Conservation (phyloP, 2,329 filamentous ascomycete species). For the Arthrobotrys sinensis region DNA sequence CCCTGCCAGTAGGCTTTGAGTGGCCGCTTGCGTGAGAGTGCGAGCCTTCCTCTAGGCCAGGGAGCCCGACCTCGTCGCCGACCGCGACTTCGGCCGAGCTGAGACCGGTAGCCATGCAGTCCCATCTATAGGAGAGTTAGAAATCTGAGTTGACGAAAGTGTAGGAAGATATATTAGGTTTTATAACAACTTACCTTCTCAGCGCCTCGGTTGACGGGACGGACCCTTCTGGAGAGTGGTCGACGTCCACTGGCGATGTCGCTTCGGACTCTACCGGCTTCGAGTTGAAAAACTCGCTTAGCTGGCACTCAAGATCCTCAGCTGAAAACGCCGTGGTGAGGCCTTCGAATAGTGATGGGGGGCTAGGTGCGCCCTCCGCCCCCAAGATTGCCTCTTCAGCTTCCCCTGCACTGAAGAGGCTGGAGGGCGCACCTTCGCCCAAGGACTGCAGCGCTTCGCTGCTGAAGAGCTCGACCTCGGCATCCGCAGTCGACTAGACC, state of each 20-base stretch:
- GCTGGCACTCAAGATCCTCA: background rate
- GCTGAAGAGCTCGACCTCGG: slow-evolving; percentile 4
- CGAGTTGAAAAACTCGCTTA: background rate
- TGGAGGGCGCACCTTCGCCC: slow-evolving; percentile 7
- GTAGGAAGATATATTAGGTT: background rate
- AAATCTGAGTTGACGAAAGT: background rate
- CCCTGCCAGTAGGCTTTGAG: background rate
- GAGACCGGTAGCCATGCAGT: background rate
- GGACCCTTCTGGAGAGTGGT: background rate
- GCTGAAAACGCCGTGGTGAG: background rate
- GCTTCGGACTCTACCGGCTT: background rate
- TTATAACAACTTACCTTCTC: background rate
- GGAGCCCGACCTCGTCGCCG: background rate
- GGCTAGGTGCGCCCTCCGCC: slow-evolving; percentile 10
- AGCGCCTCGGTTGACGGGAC: background rate
- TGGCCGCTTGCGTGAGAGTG: background rate
- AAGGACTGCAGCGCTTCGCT: slow-evolving; percentile 15
- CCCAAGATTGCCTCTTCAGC: background rate
- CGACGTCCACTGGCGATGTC: background rate
- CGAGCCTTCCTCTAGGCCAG: background rate
- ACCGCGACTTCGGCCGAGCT: background rate
- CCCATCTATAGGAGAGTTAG: background rate
- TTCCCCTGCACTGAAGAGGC: slow-evolving; percentile 18
- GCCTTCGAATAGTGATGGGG: slow-evolving; percentile 1
- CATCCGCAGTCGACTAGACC: slow-evolving; percentile 11